These are phyloP conservation scores for Fonsecaea nubica DNA, from an alignment of 2,329 filamentous ascomycete species.

Conservation along the genomic window DNA sequence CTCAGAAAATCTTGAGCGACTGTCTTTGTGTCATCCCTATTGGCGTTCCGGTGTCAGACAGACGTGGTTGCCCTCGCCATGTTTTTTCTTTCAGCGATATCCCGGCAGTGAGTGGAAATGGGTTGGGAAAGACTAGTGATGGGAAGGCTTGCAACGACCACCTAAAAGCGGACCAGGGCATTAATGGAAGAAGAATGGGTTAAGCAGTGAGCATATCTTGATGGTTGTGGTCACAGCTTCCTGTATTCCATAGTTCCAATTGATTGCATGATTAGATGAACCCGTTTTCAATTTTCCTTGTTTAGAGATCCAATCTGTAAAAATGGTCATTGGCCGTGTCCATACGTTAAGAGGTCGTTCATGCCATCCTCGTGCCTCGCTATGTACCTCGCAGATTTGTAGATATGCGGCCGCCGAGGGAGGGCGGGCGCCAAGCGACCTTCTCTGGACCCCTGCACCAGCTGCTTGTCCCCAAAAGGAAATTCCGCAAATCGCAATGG, in stretches of 20 bases:
- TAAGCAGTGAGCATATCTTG: conserved; percentile 18
- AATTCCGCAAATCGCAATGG: conserved; percentile 4
- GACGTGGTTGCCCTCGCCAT: conserved; percentile 23
- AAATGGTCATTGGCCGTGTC: neutral
- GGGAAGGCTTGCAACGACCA: conserved; percentile 11
- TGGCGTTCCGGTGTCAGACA: conserved; percentile 31
- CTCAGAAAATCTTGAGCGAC: conserved; percentile 12
- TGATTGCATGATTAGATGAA: conserved; percentile 24
- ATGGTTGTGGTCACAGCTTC: conserved; percentile 22
- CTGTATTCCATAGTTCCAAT: conserved; percentile 17
- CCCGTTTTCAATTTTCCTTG: neutral
- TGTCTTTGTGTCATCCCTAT: conserved; percentile 32
- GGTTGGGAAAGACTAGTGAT: conserved; percentile 29
- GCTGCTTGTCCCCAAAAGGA: neutral
- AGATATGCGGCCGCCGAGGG: neutral
- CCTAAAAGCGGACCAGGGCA: conserved; percentile 19
- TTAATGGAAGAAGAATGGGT: conserved; percentile 21
- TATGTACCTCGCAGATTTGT: too few species aligned
- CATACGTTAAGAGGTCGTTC: too few species aligned
- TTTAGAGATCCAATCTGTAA: neutral
- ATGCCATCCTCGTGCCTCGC: too few species aligned
- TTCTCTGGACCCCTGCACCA: neutral
- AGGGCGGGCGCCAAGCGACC: neutral
- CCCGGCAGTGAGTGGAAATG: conserved; percentile 35
- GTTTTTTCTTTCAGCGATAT: conserved; percentile 34